Percentiles rank a stretch among this genome's conserved stretches.
Conservation (phyloP, 2,329 filamentous ascomycete species). For the Orbilia brochopaga region DNA sequence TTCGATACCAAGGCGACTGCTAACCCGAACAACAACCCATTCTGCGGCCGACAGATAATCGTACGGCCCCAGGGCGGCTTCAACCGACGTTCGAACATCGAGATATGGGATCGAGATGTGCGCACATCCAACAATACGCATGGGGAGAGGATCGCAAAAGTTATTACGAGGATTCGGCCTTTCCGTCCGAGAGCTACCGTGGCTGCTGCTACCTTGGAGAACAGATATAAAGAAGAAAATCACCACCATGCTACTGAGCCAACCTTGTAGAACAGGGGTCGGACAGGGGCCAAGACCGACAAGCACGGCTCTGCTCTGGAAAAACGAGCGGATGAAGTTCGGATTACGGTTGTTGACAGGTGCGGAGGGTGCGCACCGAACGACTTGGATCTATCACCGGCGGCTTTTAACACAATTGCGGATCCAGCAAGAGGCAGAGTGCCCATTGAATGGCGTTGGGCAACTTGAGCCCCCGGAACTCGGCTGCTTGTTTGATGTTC, state of each 20-base stretch:
- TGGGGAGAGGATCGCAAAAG: slow-evolving; percentile 3
- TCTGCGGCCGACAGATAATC: slow-evolving; percentile 53
- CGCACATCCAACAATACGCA: slow-evolving; percentile 1
- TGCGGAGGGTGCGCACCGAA: slow-evolving; percentile 54
- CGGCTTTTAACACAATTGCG: slow-evolving; percentile 53
- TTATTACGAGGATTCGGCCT: slow-evolving; percentile 12
- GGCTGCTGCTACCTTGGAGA: background rate
- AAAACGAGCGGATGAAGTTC: slow-evolving; percentile 49
- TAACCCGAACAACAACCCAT: slow-evolving; percentile 54
- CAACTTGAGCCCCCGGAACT: background rate
- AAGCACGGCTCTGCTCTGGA: slow-evolving; percentile 10
- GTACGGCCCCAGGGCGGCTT: slow-evolving; percentile 46
- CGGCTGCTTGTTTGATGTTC: background rate
- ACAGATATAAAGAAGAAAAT: background rate
- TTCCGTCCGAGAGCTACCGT: background rate
- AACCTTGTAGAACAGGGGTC: slow-evolving; percentile 22
- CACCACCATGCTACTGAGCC: background rate
- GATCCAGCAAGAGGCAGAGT: slow-evolving; percentile 51
- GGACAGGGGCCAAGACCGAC: background rate
- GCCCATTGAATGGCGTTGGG: slow-evolving; percentile 54
- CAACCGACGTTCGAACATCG: slow-evolving; percentile 22
- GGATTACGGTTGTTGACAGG: slow-evolving; percentile 54
- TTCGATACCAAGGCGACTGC: slow-evolving; percentile 53
- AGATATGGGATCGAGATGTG: background rate
- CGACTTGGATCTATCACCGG: slow-evolving; percentile 54